A percentile compares a stretch with the other conserved stretches of the same genome.
These are phyloP conservation scores for Tuber umbilicatum DNA, from an alignment of 495 filamentous ascomycete genomes.

Conservation along the genomic window DNA sequence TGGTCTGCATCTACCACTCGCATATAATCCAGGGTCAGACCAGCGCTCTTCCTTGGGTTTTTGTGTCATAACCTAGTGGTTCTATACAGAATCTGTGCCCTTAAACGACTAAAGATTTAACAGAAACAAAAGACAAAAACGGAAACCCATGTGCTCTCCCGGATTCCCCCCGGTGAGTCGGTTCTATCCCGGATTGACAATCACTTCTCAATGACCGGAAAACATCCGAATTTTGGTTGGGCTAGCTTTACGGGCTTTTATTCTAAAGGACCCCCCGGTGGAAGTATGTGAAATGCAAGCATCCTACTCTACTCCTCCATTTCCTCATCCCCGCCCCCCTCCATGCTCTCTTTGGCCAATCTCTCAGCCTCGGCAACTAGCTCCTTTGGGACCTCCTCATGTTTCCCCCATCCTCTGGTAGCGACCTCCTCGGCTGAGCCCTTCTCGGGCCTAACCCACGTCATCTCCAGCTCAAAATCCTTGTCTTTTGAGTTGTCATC, in stretches of 20 bases:
- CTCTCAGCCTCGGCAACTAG: conserved; percentile 85
- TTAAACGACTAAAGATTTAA: neutral
- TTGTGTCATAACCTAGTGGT: neutral
- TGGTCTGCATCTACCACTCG: neutral
- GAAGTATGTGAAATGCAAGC: neutral
- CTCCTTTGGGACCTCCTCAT: conserved; percentile 84
- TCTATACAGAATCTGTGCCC: neutral
- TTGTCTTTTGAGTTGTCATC: conserved; percentile 95
- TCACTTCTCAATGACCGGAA: neutral
- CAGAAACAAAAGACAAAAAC: neutral
- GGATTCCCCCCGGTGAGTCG: neutral
- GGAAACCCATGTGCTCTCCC: neutral
- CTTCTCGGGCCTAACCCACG: conserved; percentile 76
- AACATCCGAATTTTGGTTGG: neutral
- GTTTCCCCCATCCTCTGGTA: conserved; percentile 52
- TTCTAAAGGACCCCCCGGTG: neutral
- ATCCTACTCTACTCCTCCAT: conserved; percentile 46
- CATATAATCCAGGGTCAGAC: neutral
- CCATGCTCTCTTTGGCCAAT: conserved; percentile 69
- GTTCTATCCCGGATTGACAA: neutral
- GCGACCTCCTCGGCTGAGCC: conserved; percentile 64
- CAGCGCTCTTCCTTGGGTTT: neutral
- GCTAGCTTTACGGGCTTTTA: neutral
- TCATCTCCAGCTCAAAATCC: conserved; percentile 98
- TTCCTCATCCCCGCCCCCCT: conserved; percentile 64